phyloP scores from a whole-genome alignment of 1,139 yeast genomes.

The Suhomyces anneliseae region DNA sequence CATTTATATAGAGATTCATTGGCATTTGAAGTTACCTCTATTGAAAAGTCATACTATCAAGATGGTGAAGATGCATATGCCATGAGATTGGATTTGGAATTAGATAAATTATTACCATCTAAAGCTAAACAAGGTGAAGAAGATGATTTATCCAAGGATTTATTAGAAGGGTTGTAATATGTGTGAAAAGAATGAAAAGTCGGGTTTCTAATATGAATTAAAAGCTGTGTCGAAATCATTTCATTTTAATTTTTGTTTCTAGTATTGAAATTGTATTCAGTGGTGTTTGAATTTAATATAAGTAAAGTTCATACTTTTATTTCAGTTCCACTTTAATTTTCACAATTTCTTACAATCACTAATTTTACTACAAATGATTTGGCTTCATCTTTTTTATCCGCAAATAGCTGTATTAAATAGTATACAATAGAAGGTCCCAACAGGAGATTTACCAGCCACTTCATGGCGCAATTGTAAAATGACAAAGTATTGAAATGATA shows the following conservation, averaged over 20 bases:
- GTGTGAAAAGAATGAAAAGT: too few species aligned
- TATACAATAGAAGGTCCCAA: not conserved
- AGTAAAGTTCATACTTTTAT: too few species aligned
- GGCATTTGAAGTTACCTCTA: slow-evolving; percentile 73
- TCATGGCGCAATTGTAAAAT: not conserved
- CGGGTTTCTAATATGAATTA: too few species aligned
- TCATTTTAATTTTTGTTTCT: too few species aligned
- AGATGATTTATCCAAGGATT: slow-evolving; percentile 53
- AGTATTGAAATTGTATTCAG: too few species aligned
- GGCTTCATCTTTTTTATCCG: not conserved
- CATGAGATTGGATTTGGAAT: slow-evolving; percentile 68
- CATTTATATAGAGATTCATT: slow-evolving; percentile 88
- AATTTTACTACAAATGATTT: too few species aligned
- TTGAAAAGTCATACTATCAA: slow-evolving; percentile 87
- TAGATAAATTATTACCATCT: slow-evolving; percentile 63
- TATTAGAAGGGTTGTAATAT: slow-evolving; percentile 20
- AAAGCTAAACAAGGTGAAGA: slow-evolving; percentile 45
- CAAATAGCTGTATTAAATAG: not conserved
- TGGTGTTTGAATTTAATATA: too few species aligned
- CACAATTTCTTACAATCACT: too few species aligned
- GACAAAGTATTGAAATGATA: not conserved
- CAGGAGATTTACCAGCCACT: not conserved
- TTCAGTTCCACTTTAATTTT: too few species aligned
- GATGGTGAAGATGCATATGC: slow-evolving; percentile 99
- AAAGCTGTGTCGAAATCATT: too few species aligned